Percentiles rank a stretch among this genome's conserved stretches.
These are phyloP conservation scores for Gyrodon tennesseensis DNA, from an alignment of 1,284 basidiomycete species.

Conservation along the genomic window DNA sequence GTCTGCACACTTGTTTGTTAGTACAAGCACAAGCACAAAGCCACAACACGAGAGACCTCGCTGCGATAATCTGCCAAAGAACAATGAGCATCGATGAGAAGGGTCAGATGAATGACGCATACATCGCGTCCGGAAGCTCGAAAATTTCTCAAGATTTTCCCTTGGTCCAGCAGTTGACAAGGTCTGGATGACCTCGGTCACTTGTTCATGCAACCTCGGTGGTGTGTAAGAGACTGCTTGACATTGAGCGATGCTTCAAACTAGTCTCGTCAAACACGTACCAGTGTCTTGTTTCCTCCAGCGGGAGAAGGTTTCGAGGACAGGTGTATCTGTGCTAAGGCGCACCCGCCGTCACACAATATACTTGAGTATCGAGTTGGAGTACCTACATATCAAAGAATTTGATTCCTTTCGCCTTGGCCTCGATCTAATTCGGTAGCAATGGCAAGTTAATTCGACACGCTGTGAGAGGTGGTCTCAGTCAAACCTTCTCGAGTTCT, in stretches of 20 bases:
- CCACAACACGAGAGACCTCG: constrained; percentile 52
- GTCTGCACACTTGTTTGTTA: constrained; percentile 50
- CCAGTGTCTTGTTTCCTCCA: constrained; percentile 46
- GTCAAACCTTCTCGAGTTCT: constrained; percentile 74
- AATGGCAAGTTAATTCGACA: background rate
- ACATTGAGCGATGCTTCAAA: constrained; percentile 18
- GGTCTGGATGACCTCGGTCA: constrained; percentile 63
- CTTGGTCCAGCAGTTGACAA: constrained; percentile 67
- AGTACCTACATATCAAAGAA: constrained; percentile 83
- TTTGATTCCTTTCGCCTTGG: constrained; percentile 70
- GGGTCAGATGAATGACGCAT: constrained; percentile 38
- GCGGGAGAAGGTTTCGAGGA: constrained; percentile 55
- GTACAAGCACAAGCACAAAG: constrained; percentile 25
- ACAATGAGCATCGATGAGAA: constrained; percentile 41
- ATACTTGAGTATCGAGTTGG: constrained; percentile 10
- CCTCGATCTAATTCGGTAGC: constrained; percentile 55
- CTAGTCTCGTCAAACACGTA: constrained; percentile 36
- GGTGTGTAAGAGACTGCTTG: constrained; percentile 55
- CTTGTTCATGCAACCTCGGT: constrained; percentile 59
- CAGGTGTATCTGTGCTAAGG: constrained; percentile 70
- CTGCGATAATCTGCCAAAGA: constrained; percentile 67
- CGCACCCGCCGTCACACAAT: constrained; percentile 23
- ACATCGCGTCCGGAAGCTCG: constrained; percentile 72
- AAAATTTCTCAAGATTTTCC: constrained; percentile 71
- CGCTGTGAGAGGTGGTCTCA: constrained; percentile 1